Conservation (phyloP, 2,329 filamentous ascomycete species). For the Juglanconis juglandina region DNA sequence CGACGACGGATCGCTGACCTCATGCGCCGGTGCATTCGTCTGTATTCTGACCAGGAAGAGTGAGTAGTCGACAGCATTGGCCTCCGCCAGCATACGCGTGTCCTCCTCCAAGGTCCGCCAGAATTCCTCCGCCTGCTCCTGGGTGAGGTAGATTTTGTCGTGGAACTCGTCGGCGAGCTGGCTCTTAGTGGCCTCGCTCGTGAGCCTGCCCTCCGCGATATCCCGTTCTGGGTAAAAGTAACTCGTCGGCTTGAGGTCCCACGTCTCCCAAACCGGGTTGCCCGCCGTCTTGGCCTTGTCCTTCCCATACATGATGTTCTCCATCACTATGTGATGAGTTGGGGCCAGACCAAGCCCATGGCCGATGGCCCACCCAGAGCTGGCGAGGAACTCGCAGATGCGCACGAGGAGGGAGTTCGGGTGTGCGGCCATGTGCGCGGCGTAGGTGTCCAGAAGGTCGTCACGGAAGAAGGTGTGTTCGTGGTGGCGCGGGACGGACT, state of each 20-base stretch:
- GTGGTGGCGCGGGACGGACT: slow-evolving; percentile 66
- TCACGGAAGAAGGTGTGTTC: slow-evolving; percentile 68
- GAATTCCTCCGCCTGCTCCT: slow-evolving; percentile 54
- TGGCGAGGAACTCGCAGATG: slow-evolving; percentile 67
- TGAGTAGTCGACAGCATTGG: slow-evolving; percentile 72
- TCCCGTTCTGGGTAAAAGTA: slow-evolving; percentile 77
- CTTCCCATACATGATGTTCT: slow-evolving; percentile 66
- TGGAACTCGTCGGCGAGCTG: slow-evolving; percentile 65
- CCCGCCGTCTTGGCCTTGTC: slow-evolving; percentile 34
- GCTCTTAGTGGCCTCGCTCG: slow-evolving; percentile 62
- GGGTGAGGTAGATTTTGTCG: slow-evolving; percentile 59
- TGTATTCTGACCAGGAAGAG: slow-evolving; percentile 62
- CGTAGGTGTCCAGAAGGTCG: slow-evolving; percentile 64
- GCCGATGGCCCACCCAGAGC: slow-evolving; percentile 54
- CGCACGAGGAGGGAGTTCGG: slow-evolving; percentile 63
- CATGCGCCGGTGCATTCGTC: slow-evolving; percentile 5
- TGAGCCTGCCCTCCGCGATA: slow-evolving; percentile 60
- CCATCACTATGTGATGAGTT: slow-evolving; percentile 74
- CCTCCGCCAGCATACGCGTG: slow-evolving; percentile 57
- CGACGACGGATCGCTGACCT: slow-evolving; percentile 20
- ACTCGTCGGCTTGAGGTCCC: slow-evolving; percentile 69
- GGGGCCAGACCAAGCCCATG: slow-evolving; percentile 58
- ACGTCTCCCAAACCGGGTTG: slow-evolving; percentile 60
- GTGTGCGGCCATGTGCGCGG: slow-evolving; percentile 58
- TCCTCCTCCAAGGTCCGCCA: slow-evolving; percentile 55